Conservation (phyloP, 495 filamentous ascomycete genomes). For the Penicillium ucsense region DNA sequence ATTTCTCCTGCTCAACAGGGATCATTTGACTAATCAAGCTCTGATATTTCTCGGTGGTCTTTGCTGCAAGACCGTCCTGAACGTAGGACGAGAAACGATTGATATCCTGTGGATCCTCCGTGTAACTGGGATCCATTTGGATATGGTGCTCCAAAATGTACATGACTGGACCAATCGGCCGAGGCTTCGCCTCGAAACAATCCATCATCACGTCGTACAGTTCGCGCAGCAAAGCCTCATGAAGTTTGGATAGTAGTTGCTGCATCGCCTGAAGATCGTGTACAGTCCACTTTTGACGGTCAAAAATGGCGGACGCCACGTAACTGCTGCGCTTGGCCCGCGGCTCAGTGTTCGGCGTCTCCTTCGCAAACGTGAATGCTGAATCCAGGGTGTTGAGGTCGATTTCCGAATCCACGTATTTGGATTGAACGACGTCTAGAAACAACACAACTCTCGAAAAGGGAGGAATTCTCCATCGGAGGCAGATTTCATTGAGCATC, state of each 20-base stretch:
- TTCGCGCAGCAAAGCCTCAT: constrained; percentile 79
- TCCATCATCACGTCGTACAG: constrained; percentile 77
- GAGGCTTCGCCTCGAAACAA: constrained; percentile 76
- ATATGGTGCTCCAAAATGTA: constrained; percentile 79
- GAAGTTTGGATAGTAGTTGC: constrained; percentile 59
- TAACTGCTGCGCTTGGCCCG: constrained; percentile 41
- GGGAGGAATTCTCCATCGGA: constrained; percentile 84
- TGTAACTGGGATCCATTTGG: constrained; percentile 66
- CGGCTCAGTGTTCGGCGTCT: constrained; percentile 44
- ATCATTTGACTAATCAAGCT: constrained; percentile 62
- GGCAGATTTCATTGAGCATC: constrained; percentile 71
- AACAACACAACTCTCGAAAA: constrained; percentile 74
- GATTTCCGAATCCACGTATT: constrained; percentile 81
- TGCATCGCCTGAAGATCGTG: constrained; percentile 68
- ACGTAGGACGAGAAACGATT: constrained; percentile 61
- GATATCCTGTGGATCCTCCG: constrained; percentile 54
- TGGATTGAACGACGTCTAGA: constrained; percentile 73
- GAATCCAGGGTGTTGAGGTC: constrained; percentile 69
- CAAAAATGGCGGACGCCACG: constrained; percentile 39
- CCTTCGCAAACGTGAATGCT: constrained; percentile 73
- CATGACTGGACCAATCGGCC: constrained; percentile 72
- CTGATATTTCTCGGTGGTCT: constrained; percentile 66
- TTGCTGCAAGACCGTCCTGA: constrained; percentile 57
- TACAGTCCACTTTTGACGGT: constrained; percentile 67
- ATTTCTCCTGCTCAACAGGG: constrained; percentile 62